Evolutionary conservation across 148 eudicot genomes (phyloP), one percentile per base, ranked within the genome.

Genomic region (Suaeda aralocaspica): DNA sequence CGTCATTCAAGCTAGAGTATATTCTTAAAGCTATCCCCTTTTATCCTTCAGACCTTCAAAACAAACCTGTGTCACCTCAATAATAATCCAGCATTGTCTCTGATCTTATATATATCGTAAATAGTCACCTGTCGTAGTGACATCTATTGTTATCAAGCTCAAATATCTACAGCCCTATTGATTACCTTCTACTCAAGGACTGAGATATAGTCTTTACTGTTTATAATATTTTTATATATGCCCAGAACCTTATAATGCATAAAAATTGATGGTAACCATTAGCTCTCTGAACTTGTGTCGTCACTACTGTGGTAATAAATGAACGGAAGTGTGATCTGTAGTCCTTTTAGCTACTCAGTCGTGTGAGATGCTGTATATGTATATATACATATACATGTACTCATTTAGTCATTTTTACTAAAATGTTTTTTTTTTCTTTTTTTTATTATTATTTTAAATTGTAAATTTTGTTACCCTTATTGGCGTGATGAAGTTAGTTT

Each of bases 1-100:
- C 72, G 59, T 29, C 83, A 49, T 61, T 82, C 79, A 53, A 72
- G 79, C 72, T 77, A 55, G 74, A 26, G 39, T 30, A 39, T 55
- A 73, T 31, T 59, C 65, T 51, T 59, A 72, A 62, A 2, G 60
- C 56, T 62, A 65, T 63, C 66, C 59, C 36, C 74, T 9, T 63
- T 34, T 21, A 21, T 19, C 18, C n/a, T 28, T 42, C 1, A 36
- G 59, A 71, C 65, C 41, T 24, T 44, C 39, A 22, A 68, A 72
- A 59, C 41, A 45, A 63, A 28, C 30, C 9, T 10, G 46, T 44
- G 63, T 65, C 64, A 41, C 55, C 56, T n/a, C n/a, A n/a, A n/a
- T n/a, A n/a, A n/a, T n/a, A 7, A 48, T 48, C 29, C 6, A 10
- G 34, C 52, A 58, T 50, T 36, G 66, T 56, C 25, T 62, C 24